These are phyloP conservation scores for Naegleria fowleri DNA, from an alignment of 208 protist genomes.

Conservation along the genomic window DNA sequence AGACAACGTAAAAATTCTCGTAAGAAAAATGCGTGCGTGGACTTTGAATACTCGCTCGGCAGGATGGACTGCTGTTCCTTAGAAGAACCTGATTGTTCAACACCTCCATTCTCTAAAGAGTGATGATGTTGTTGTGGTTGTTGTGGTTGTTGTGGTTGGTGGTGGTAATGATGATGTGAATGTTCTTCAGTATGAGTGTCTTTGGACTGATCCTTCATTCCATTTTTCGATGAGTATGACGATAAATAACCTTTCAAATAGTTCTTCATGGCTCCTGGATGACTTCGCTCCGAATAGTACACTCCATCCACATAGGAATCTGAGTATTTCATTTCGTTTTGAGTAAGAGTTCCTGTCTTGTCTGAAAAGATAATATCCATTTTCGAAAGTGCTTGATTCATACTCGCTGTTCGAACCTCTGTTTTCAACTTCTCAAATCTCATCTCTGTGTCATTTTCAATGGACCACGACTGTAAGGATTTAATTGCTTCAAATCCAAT, in stretches of 20 bases:
- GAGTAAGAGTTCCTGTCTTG: slow-evolving; percentile 80
- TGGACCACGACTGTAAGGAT: neutral
- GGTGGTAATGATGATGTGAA: neutral
- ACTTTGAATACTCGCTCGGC: too few species aligned
- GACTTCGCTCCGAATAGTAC: neutral
- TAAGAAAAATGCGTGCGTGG: neutral
- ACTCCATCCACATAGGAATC: neutral
- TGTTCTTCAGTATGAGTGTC: too few species aligned
- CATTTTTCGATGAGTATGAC: too few species aligned
- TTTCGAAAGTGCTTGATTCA: slow-evolving; percentile 44
- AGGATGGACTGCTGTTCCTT: too few species aligned
- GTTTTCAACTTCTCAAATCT: neutral
- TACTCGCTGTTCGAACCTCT: slow-evolving; percentile 21
- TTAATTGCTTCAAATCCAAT: slow-evolving; percentile 23
- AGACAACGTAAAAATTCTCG: slow-evolving; percentile 62
- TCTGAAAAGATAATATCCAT: slow-evolving; percentile 79
- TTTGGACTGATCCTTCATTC: neutral
- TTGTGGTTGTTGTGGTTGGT: too few species aligned
- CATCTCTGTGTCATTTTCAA: slow-evolving; percentile 18
- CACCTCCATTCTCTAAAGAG: neutral
- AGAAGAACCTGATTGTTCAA: neutral
- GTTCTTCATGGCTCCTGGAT: neutral
- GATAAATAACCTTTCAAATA: neutral
- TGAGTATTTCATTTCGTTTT: slow-evolving; percentile 67
- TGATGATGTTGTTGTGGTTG: too few species aligned